Conservation (phyloP, 345 rosid species). For the Dovyalis caffra region DNA sequence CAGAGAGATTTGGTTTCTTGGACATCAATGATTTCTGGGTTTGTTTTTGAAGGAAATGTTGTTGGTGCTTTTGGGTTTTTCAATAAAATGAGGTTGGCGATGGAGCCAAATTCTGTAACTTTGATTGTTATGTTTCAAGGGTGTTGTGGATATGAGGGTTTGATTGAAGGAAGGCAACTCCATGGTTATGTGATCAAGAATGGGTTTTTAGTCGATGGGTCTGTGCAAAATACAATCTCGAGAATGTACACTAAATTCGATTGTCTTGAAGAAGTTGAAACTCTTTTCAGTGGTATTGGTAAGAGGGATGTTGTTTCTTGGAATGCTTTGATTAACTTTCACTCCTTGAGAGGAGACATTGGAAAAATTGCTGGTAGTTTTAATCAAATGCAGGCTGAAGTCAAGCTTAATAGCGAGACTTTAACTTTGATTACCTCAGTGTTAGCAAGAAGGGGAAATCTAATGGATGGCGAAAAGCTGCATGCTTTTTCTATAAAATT, state of each 20-base stretch:
- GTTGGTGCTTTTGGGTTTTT: conserved; percentile 24
- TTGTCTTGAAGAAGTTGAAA: conserved; percentile 25
- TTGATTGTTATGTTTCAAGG: conserved; percentile 36
- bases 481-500: conserved; percentile 31
- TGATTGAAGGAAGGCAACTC: conserved; percentile 23
- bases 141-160: conserved; percentile 23
- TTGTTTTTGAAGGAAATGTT: conserved; percentile 22
- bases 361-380: no score
- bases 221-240: conserved; percentile 33
- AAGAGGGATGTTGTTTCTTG: conserved; percentile 32
- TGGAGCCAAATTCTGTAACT: conserved; percentile 36
- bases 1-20: conserved; percentile 43
- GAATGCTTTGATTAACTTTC: conserved; percentile 35
- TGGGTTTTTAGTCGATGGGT: conserved; percentile 28
- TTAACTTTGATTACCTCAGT: conserved; percentile 25
- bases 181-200: conserved; percentile 32
- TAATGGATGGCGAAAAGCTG: conserved; percentile 26
- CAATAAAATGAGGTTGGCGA: conserved; percentile 27
- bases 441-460: conserved; percentile 21
- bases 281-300: conserved; percentile 18
- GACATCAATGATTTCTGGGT: conserved; percentile 38
- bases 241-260: conserved; percentile 24
- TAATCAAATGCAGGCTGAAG: no score
- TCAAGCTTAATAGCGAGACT: no score
- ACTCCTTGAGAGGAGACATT: conserved; percentile 19